phyloP scores from a whole-genome alignment of 352 stramenopile species.

The Globisporangium middletonii region DNA sequence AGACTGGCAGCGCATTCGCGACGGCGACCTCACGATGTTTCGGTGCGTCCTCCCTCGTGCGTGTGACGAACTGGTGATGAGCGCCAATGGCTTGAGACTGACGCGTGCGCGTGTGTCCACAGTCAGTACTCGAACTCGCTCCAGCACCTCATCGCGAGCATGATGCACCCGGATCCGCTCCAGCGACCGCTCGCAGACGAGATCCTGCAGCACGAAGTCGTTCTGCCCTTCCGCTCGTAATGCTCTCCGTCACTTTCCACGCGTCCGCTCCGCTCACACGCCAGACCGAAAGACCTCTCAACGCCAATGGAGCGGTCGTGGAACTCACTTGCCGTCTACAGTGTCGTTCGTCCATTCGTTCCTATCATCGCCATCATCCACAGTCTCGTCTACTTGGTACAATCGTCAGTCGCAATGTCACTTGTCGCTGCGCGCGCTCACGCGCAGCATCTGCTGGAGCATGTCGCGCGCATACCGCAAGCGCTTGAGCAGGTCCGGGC shows the following conservation, averaged over 20 bases:
- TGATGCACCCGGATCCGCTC: conserved; percentile 85
- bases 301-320: too few species aligned
- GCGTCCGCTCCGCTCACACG: too few species aligned
- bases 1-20: conserved; percentile 84
- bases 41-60: conserved; percentile 19
- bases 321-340: too few species aligned
- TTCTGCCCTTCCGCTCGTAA: conserved; percentile 47
- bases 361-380: background rate
- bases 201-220: conserved; percentile 80
- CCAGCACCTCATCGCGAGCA: conserved; percentile 78
- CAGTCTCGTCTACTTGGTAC: background rate
- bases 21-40: conserved; percentile 79
- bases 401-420: background rate
- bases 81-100: conserved; percentile 3
- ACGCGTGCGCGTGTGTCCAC: conserved; percentile 3
- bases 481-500: conserved; percentile 66
- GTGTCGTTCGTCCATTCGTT: background rate
- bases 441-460: conserved; percentile 88
- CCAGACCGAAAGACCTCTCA: too few species aligned
- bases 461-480: conserved; percentile 95
- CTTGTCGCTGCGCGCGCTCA: background rate
- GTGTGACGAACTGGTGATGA: conserved; percentile 2
- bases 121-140: conserved; percentile 86
- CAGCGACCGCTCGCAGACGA: conserved; percentile 75
- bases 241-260: too few species aligned